Conservation (phyloP, 106 monocot species). For the Gastrodia elata region DNA sequence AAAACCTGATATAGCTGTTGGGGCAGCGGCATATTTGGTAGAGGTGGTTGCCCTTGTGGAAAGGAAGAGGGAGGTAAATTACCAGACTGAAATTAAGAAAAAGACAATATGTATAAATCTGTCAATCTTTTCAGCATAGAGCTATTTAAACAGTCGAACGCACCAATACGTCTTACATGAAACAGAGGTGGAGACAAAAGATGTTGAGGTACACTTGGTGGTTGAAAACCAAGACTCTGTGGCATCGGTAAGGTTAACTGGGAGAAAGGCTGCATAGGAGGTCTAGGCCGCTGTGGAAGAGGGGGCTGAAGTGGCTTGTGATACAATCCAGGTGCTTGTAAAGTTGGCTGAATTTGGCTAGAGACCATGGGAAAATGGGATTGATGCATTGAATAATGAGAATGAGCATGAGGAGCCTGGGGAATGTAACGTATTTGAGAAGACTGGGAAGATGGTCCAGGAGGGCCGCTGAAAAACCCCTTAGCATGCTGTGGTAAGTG, state of each 20-base stretch:
- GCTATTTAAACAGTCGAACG: not conserved
- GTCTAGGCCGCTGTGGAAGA: slow-evolving; percentile 64
- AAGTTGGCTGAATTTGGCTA: slow-evolving; percentile 37
- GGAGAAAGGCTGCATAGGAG: slow-evolving; percentile 39
- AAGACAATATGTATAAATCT: not conserved
- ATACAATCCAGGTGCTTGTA: slow-evolving; percentile 37
- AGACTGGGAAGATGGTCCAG: slow-evolving; percentile 27
- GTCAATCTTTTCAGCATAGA: not conserved
- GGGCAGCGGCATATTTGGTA: slow-evolving; percentile 57
- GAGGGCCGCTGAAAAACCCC: slow-evolving; percentile 14
- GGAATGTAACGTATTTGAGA: slow-evolving; percentile 55
- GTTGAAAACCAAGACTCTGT: slow-evolving; percentile 45
- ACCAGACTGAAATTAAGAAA: slow-evolving; percentile 34
- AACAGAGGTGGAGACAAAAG: slow-evolving; percentile 49
- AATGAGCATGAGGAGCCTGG: slow-evolving; percentile 27
- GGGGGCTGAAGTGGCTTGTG: slow-evolving; percentile 65
- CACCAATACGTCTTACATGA: slow-evolving; percentile 46
- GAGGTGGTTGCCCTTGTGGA: slow-evolving; percentile 56
- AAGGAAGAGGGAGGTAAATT: slow-evolving; percentile 43
- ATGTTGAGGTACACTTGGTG: slow-evolving; percentile 31
- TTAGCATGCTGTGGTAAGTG: slow-evolving; percentile 28
- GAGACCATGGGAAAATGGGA: slow-evolving; percentile 45
- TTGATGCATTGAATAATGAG: slow-evolving; percentile 42
- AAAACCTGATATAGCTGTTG: slow-evolving; percentile 81
- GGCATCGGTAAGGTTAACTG: slow-evolving; percentile 54